These are phyloP conservation scores for Xylaria sp. DNA, from an alignment of 2,329 filamentous ascomycete genomes.

Conservation along the genomic window DNA sequence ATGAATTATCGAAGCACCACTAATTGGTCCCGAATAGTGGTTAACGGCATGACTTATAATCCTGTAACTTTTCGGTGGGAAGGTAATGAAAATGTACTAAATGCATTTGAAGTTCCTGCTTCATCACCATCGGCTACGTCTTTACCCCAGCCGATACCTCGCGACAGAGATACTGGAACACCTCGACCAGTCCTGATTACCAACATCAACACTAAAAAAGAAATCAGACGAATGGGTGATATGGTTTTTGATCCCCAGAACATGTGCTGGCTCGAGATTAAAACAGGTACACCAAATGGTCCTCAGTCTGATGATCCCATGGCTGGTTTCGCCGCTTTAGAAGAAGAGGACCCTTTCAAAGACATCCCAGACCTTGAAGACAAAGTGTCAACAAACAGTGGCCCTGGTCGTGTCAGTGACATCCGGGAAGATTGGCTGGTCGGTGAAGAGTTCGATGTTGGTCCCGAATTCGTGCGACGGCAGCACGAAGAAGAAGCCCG, in stretches of 20 bases:
- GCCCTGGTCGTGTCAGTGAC: constrained; percentile 66
- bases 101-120: constrained; percentile 76
- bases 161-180: constrained; percentile 69
- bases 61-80: constrained; percentile 90
- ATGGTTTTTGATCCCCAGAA: constrained; percentile 98
- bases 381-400: constrained; percentile 61
- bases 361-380: constrained; percentile 95
- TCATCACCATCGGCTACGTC: constrained; percentile 66
- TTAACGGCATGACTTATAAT: constrained; percentile 98
- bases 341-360: constrained; percentile 93
- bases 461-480: constrained; percentile 88
- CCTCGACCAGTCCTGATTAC: constrained; percentile 86
- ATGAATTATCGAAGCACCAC: neutral
- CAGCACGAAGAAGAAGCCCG: constrained; percentile 92
- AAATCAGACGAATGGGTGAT: constrained; percentile 92
- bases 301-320: constrained; percentile 67
- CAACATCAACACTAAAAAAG: constrained; percentile 84
- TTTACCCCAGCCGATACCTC: constrained; percentile 55
- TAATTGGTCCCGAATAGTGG: constrained; percentile 61
- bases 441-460: constrained; percentile 97
- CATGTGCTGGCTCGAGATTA: constrained; percentile 96
- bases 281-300: constrained; percentile 59
- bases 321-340: constrained; percentile 75
- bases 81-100: constrained; percentile 89
- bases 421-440: constrained; percentile 84